Conservation (phyloP, 805 yeast genomes). For the Wickerhamiella qilinensis region DNA sequence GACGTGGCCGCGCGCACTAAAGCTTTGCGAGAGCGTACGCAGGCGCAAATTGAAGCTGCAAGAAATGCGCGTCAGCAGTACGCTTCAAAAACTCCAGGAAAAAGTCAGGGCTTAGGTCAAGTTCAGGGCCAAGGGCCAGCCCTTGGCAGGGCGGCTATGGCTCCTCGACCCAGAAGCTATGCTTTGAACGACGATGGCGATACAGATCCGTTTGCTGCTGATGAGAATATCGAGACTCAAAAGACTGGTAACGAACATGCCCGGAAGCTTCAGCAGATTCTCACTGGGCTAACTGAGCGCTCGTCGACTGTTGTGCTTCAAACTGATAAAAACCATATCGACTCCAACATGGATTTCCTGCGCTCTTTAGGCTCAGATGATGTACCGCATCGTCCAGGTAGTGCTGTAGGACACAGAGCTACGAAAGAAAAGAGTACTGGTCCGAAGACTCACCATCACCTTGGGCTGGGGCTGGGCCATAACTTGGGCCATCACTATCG, state of each 20-base stretch:
- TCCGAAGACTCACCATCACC: background rate
- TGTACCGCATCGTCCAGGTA: constrained; percentile 1
- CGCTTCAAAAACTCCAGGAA: background rate
- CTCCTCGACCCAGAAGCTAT: background rate
- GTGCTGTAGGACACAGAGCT: background rate
- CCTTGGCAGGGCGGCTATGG: background rate
- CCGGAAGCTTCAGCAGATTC: constrained; percentile 18
- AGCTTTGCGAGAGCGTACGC: constrained; percentile 6
- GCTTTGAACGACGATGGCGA: background rate
- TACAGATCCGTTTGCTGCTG: background rate
- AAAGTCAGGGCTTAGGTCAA: background rate
- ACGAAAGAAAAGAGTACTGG: background rate
- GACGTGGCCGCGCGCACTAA: constrained; percentile 2
- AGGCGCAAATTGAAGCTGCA: constrained; percentile 7
- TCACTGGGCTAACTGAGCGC: constrained; percentile 21
- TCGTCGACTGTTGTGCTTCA: constrained; percentile 21
- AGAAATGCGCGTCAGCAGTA: background rate
- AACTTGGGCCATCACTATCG: background rate
- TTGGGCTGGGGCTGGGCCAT: background rate
- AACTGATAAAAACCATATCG: constrained; percentile 16
- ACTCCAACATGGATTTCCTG: constrained; percentile 24
- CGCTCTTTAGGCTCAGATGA: constrained; percentile 18
- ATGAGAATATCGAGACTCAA: background rate
- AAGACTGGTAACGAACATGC: background rate
- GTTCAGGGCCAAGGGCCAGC: background rate